phyloP scores from a whole-genome alignment of 2,329 filamentous ascomycete genomes.

The Trichoderma simmonsii region DNA sequence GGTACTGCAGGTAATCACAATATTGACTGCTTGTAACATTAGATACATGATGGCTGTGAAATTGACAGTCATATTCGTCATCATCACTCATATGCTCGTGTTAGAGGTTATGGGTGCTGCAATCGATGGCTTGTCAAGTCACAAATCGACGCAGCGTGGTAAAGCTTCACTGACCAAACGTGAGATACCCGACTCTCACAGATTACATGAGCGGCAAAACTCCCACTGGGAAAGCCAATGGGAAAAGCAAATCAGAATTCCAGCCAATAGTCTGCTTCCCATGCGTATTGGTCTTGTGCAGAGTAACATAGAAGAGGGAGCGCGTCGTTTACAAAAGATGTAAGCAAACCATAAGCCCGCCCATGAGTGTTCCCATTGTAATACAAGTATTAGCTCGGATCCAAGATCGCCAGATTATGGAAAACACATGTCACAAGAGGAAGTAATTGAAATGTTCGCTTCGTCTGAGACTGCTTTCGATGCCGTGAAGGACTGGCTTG shows the following conservation, averaged over 20 bases:
- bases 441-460: not conserved
- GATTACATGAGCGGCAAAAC: not conserved
- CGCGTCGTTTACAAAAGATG: not conserved
- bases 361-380: not conserved
- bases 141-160: not conserved
- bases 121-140: not conserved
- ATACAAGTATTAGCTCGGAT: not conserved
- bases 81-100: not conserved
- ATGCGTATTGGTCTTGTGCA: not conserved
- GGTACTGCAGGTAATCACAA: not conserved
- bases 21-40: not conserved
- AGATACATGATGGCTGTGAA: not conserved
- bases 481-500: not conserved
- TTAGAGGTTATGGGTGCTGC: not conserved
- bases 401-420: not conserved
- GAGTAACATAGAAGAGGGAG: not conserved
- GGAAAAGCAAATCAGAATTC: not conserved
- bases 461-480: not conserved
- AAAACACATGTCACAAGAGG: not conserved
- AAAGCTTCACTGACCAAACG: not conserved
- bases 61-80: not conserved
- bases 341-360: not conserved
- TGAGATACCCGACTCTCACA: not conserved
- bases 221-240: not conserved
- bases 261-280: not conserved